Evolutionary conservation across 2,329 filamentous ascomycete species (phyloP).

Genomic region (Arthroderma uncinatum): DNA sequence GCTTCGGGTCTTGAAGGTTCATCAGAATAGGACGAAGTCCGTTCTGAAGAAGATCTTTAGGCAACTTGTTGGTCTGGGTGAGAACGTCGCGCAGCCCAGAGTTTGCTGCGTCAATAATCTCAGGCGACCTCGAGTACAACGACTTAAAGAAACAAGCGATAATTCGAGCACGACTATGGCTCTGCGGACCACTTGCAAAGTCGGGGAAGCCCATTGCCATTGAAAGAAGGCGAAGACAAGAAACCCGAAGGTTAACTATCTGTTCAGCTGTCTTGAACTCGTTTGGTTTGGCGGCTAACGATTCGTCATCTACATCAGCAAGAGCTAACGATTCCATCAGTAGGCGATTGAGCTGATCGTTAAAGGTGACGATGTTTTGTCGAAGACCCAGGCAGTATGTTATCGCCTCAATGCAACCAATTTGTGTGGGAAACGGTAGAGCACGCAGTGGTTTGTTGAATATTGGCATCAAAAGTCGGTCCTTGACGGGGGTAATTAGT

Average conservation of each 20-base stretch:
- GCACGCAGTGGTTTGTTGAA: conserved; percentile 91
- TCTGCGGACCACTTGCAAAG: conserved; percentile 65
- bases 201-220: conserved; percentile 90
- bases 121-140: conserved; percentile 81
- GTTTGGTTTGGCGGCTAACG: conserved; percentile 77
- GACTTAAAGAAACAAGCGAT: conserved; percentile 97
- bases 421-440: conserved; percentile 86
- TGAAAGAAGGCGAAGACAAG: conserved; percentile 84
- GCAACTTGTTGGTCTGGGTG: conserved; percentile 77
- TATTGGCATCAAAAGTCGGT: conserved; percentile 77
- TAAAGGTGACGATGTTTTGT: conserved; percentile 78
- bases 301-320: conserved; percentile 89
- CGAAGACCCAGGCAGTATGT: conserved; percentile 89
- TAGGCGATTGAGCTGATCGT: conserved; percentile 79
- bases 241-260: conserved; percentile 82
- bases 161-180: conserved; percentile 54
- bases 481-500: conserved; percentile 78
- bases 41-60: conserved; percentile 89
- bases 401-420: conserved; percentile 95
- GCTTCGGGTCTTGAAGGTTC: conserved; percentile 86
- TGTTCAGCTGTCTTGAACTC: conserved; percentile 94
- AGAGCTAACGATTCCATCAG: conserved; percentile 88
- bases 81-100: conserved; percentile 80
- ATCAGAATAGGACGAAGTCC: conserved; percentile 91
- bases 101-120: conserved; percentile 89